These are phyloP conservation scores for Colletotrichum destructivum DNA, from an alignment of 2,329 filamentous ascomycete species.

Conservation along the genomic window DNA sequence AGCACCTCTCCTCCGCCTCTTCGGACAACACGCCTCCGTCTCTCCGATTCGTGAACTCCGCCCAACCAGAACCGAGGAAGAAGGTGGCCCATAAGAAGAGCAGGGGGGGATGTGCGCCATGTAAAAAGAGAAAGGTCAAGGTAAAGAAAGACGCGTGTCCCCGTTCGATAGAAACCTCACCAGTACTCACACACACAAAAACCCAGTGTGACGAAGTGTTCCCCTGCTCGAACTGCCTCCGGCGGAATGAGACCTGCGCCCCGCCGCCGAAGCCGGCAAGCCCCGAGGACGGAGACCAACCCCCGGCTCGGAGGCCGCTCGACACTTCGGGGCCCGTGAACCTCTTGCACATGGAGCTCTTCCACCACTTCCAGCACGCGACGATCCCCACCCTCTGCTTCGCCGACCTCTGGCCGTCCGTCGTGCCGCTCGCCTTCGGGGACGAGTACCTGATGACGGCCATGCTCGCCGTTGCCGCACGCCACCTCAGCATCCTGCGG, in stretches of 20 bases:
- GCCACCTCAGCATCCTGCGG: conserved; percentile 44
- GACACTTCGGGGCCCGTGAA: conserved; percentile 43
- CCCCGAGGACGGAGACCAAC: conserved; percentile 9
- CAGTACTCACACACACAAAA: not conserved
- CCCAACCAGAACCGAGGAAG: conserved; percentile 19
- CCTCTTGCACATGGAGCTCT: conserved; percentile 51
- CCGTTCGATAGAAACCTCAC: not conserved
- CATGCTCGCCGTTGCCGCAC: conserved; percentile 45
- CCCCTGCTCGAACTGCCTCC: conserved; percentile 49
- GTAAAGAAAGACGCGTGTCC: conserved; percentile 39
- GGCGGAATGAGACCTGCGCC: conserved; percentile 41
- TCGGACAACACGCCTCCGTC: not conserved
- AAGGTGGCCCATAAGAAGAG: conserved; percentile 49
- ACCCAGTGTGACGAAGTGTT: conserved; percentile 48
- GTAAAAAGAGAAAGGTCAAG: conserved; percentile 51
- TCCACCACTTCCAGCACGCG: conserved; percentile 49
- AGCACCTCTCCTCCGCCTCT: not conserved
- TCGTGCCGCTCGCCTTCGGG: conserved; percentile 48
- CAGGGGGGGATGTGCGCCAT: conserved; percentile 47
- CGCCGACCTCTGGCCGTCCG: conserved; percentile 47
- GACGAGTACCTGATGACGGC: conserved; percentile 49
- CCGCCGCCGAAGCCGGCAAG: conserved; percentile 16
- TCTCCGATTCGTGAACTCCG: conserved; percentile 14
- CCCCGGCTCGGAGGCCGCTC: not conserved
- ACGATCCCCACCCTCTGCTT: conserved; percentile 48